These are phyloP conservation scores for Suillus decipiens DNA, from an alignment of 768 basidiomycete species.

Conservation along the genomic window DNA sequence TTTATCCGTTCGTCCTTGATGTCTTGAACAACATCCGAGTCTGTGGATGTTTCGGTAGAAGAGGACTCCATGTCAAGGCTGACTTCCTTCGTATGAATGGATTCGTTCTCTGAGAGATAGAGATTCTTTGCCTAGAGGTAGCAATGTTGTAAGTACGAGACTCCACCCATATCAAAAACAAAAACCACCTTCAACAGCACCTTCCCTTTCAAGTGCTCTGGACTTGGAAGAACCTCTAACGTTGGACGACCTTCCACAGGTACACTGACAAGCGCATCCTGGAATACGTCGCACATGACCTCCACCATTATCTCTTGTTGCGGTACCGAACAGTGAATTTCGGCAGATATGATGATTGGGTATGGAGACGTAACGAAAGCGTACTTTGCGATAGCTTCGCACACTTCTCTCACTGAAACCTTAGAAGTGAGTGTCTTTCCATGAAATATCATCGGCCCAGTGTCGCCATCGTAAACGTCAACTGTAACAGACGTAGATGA, in stretches of 20 bases:
- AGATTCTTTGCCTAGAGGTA: slow-evolving; percentile 70
- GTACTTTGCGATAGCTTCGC: slow-evolving; percentile 83
- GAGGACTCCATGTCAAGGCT: slow-evolving; percentile 44
- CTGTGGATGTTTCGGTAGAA: slow-evolving; percentile 40
- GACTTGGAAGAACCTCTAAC: slow-evolving; percentile 73
- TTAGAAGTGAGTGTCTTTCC: slow-evolving; percentile 87
- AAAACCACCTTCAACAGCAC: slow-evolving; percentile 78
- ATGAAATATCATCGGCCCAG: slow-evolving; percentile 85
- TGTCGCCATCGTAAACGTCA: slow-evolving; percentile 89
- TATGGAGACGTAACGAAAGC: slow-evolving; percentile 90
- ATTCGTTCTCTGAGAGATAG: slow-evolving; percentile 47
- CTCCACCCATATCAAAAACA: neutral
- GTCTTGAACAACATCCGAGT: slow-evolving; percentile 30
- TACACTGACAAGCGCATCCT: slow-evolving; percentile 49
- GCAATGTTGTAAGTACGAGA: slow-evolving; percentile 4
- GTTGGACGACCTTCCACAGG: slow-evolving; percentile 49
- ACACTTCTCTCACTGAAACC: slow-evolving; percentile 78
- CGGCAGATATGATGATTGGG: slow-evolving; percentile 91
- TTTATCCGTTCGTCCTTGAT: slow-evolving; percentile 30
- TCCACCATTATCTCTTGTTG: slow-evolving; percentile 80
- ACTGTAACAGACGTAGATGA: slow-evolving; percentile 46
- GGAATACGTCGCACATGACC: slow-evolving; percentile 71
- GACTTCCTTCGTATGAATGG: slow-evolving; percentile 33
- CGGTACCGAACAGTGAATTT: slow-evolving; percentile 78
- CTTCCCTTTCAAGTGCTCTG: slow-evolving; percentile 74